Conservation (phyloP, 805 yeast genomes). For the Saccharomyces kudriavzevii region DNA sequence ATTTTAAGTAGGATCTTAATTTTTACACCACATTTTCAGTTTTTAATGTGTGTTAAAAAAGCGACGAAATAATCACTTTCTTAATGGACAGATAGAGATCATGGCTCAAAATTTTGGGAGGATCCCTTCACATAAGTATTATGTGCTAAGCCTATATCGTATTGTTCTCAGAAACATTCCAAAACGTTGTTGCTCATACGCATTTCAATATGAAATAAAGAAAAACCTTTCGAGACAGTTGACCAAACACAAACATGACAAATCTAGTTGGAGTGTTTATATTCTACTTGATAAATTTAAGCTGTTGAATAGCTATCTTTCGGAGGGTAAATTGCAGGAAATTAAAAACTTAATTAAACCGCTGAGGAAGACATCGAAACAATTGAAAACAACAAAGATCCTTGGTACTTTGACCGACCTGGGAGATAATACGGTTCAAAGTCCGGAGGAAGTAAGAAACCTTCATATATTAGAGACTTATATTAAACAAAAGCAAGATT, state of each 20-base stretch:
- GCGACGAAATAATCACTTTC: not conserved
- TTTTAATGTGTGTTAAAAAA: not conserved
- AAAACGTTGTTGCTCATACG: slow-evolving; percentile 10
- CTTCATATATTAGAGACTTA: slow-evolving; percentile 13
- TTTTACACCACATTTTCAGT: not conserved
- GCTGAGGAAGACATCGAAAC: not conserved
- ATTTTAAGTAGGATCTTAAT: not conserved
- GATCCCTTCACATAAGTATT: slow-evolving; percentile 21
- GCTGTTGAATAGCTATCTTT: slow-evolving; percentile 10
- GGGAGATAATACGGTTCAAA: slow-evolving; percentile 1
- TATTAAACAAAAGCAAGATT: slow-evolving; percentile 10
- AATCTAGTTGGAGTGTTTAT: slow-evolving; percentile 23
- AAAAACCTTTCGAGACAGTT: slow-evolving; percentile 5
- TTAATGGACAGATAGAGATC: slow-evolving; percentile 1
- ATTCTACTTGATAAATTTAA: slow-evolving; percentile 10
- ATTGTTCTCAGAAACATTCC: slow-evolving; percentile 24
- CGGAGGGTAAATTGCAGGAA: not conserved
- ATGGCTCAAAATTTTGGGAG: slow-evolving; percentile 28
- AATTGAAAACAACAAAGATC: not conserved
- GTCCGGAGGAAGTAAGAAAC: slow-evolving; percentile 7
- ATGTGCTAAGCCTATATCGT: slow-evolving; percentile 28
- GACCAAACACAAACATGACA: slow-evolving; percentile 14
- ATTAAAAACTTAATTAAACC: slow-evolving; percentile 1
- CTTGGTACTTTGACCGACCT: not conserved
- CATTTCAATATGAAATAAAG: slow-evolving; percentile 9